Evolutionary conservation across 805 yeast genomes (phyloP), one percentile per base, ranked within the genome.

Genomic region (Yamadazyma phyllophila): DNA sequence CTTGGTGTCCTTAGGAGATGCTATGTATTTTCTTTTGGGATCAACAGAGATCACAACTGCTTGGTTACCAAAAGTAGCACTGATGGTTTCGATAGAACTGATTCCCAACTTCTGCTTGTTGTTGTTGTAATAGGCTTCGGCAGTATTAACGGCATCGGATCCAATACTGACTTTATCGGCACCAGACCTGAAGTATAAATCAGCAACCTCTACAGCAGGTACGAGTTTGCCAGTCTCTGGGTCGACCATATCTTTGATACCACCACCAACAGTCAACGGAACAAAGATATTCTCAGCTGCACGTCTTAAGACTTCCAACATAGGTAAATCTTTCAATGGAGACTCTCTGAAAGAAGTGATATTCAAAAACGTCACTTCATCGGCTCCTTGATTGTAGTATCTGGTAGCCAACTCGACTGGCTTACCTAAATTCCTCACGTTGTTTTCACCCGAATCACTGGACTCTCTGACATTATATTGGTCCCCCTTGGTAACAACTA

Each of bases 41-140:
- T 94, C 99, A n/a, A 94, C 96, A 0, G 97, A 91, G 11, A 94
- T 91, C 5, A 94, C 98, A 6, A 94, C 99, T 0, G 99, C 99
- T 67, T 94, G 99, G 15, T 81, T 85, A 46, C 99, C 99, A 65
- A 92, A 94, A 0, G 96, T 87, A 34, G 78, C 77, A 1, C 97
- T 88, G 24, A 94, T 94, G 0, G 95, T 85, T 67, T 94, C 99
- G 54, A 94, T 92, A 17, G 99, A 96, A 0, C 96, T 76, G 2
- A 69, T 74, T 0, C 99, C 99, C 37, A 78, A 76, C 38, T 84
- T 81, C 29, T 60, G 64, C 20, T 69, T 65, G 35, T 83, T 85
- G 39, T 72, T 71, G 0, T 73, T 77, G 64, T 85, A 87, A 65
- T 72, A 94, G 32, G 80, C 71, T 61, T 90, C 96, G 3, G 98